These are phyloP conservation scores for Neurospora sp. DNA, from an alignment of 495 filamentous ascomycete genomes.

Conservation along the genomic window DNA sequence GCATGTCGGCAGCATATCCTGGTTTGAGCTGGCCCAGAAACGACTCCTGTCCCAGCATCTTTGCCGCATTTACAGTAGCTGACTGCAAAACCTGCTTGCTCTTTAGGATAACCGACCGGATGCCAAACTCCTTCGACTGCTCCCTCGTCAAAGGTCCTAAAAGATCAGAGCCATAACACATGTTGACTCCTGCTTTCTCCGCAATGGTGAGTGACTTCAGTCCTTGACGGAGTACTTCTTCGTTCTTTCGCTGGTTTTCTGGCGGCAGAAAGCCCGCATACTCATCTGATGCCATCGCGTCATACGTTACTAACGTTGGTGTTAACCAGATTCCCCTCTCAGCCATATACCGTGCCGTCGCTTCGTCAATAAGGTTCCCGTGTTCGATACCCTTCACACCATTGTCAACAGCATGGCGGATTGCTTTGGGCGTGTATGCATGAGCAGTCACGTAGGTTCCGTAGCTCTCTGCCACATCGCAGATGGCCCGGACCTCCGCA, in stretches of 20 bases:
- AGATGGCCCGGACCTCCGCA: slow-evolving; percentile 43
- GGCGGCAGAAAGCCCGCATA: slow-evolving; percentile 35
- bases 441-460: slow-evolving; percentile 48
- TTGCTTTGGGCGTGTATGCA: slow-evolving; percentile 41
- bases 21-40: slow-evolving; percentile 32
- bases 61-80: slow-evolving; percentile 43
- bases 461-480: slow-evolving; percentile 32
- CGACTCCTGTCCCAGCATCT: slow-evolving; percentile 31
- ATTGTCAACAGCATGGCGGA: slow-evolving; percentile 44
- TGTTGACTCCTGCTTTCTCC: slow-evolving; percentile 36
- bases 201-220: slow-evolving; percentile 35
- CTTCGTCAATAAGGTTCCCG: slow-evolving; percentile 42
- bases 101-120: slow-evolving; percentile 35
- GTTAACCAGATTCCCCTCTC: slow-evolving; percentile 38
- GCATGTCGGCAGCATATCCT: not conserved
- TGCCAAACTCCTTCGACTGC: slow-evolving; percentile 41
- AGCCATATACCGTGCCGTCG: slow-evolving; percentile 39
- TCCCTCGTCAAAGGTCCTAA: slow-evolving; percentile 35
- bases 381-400: slow-evolving; percentile 48
- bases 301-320: slow-evolving; percentile 44
- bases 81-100: slow-evolving; percentile 36
- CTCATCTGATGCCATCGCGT: slow-evolving; percentile 34
- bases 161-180: slow-evolving; percentile 48
- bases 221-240: slow-evolving; percentile 34
- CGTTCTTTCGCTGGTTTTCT: slow-evolving; percentile 34